A percentile compares a stretch with the other conserved stretches of the same genome.
These are phyloP conservation scores for Zychaea mexicana DNA, from an alignment of 371 early-diverging fungal species.

Conservation along the genomic window DNA sequence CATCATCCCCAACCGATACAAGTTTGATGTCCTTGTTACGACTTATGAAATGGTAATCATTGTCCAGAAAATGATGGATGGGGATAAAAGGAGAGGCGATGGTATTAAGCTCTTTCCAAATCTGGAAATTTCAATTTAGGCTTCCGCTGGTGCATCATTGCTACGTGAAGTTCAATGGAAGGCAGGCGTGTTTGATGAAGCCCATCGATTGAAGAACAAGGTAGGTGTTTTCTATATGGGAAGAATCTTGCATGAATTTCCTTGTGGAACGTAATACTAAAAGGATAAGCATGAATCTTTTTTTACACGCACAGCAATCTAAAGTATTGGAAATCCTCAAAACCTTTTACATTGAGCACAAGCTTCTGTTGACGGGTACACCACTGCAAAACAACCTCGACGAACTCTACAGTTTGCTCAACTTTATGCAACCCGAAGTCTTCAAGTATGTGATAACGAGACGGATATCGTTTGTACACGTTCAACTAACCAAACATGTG, in stretches of 20 bases:
- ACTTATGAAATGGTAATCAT: conserved; percentile 83
- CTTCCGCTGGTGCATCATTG: conserved; percentile 66
- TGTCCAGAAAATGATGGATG: too few species aligned
- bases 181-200: conserved; percentile 93
- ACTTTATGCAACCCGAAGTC: conserved; percentile 88
- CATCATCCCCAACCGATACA: conserved; percentile 55
- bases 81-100: too few species aligned
- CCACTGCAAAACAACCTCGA: conserved; percentile 94
- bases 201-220: conserved; percentile 93
- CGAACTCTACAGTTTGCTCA: conserved; percentile 91
- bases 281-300: neutral
- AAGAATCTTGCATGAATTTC: neutral
- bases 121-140: too few species aligned
- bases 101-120: too few species aligned
- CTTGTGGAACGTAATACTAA: neutral
- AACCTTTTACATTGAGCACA: conserved; percentile 49
- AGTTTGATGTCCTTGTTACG: conserved; percentile 87
- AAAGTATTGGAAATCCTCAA: conserved; percentile 50
- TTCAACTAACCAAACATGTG: neutral
- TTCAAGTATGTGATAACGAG: conserved; percentile 33
- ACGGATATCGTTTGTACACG: too few species aligned
- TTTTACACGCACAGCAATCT: too few species aligned
- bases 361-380: conserved; percentile 56
- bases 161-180: conserved; percentile 83
- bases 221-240: conserved; percentile 7